Evolutionary conservation across 2,329 filamentous ascomycete species (phyloP).

Genomic region (Onygenales sp.): DNA sequence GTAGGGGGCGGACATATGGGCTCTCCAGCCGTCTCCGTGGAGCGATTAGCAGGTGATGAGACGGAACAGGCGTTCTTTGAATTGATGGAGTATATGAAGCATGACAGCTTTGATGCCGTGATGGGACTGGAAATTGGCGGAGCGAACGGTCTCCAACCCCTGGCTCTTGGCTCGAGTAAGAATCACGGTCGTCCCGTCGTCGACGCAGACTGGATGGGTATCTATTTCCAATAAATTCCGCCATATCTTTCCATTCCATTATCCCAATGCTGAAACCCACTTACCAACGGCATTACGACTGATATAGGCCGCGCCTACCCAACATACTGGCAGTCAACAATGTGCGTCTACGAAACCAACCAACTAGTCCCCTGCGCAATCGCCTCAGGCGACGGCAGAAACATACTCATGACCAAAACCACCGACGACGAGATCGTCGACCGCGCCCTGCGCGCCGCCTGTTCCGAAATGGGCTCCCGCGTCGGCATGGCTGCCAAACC

Average conservation of each 20-base stretch:
- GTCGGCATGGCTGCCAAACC: slow-evolving; percentile 34
- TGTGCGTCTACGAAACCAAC: slow-evolving; percentile 32
- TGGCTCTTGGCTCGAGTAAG: slow-evolving; percentile 46
- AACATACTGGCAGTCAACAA: slow-evolving; percentile 37
- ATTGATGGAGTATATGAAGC: slow-evolving; percentile 43
- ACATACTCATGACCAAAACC: slow-evolving; percentile 34
- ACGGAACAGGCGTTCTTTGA: slow-evolving; percentile 34
- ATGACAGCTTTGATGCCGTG: slow-evolving; percentile 43
- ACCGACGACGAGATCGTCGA: slow-evolving; percentile 35
- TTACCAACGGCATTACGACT: not conserved
- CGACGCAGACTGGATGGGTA: slow-evolving; percentile 37
- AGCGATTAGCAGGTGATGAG: slow-evolving; percentile 51
- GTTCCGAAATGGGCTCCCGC: slow-evolving; percentile 32
- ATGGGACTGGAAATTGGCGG: slow-evolving; percentile 60
- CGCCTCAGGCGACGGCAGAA: slow-evolving; percentile 37
- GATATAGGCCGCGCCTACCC: slow-evolving; percentile 34
- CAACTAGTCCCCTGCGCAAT: slow-evolving; percentile 36
- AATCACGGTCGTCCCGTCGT: slow-evolving; percentile 41
- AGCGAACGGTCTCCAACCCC: slow-evolving; percentile 51
- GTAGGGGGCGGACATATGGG: slow-evolving; percentile 48
- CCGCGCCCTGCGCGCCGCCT: slow-evolving; percentile 32
- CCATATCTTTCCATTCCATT: not conserved
- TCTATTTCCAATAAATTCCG: slow-evolving; percentile 19
- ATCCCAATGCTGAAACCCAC: slow-evolving; percentile 8
- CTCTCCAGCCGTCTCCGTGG: slow-evolving; percentile 51